phyloP scores from a whole-genome alignment of 2,329 filamentous ascomycete species.

The Leptodontidium sp. region DNA sequence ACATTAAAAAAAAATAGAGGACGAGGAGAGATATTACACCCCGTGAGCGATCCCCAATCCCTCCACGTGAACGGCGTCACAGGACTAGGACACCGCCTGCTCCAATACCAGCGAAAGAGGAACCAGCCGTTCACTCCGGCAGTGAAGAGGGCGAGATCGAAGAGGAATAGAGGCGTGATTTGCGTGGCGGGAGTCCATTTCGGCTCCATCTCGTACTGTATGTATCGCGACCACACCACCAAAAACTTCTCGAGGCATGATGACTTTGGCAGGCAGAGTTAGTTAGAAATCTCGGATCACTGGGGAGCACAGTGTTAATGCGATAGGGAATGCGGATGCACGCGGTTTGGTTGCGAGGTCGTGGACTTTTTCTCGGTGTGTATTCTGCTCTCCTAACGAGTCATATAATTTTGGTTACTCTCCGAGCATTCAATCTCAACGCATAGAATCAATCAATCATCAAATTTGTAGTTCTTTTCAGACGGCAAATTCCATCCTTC shows the following conservation, averaged over 20 bases:
- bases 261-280: conserved; percentile 45
- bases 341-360: conserved; percentile 11
- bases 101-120: conserved; percentile 51
- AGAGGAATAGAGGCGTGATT: conserved; percentile 63
- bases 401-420: conserved; percentile 26
- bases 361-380: conserved; percentile 39
- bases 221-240: conserved; percentile 45
- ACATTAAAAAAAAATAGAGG: conserved; percentile 53
- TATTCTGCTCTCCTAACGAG: conserved; percentile 42
- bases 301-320: conserved; percentile 11
- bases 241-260: conserved; percentile 42
- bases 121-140: conserved; percentile 66
- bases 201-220: conserved; percentile 42
- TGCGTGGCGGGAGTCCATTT: conserved; percentile 11
- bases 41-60: conserved; percentile 65
- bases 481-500: conserved; percentile 30
- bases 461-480: conserved; percentile 30
- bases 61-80: conserved; percentile 62
- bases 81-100: conserved; percentile 64
- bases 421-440: conserved; percentile 19
- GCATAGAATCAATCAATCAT: conserved; percentile 19
- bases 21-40: conserved; percentile 63
- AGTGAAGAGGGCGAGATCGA: conserved; percentile 99
- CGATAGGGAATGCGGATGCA: background rate
- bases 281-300: conserved; percentile 13